A percentile compares a stretch with the other conserved stretches of the same genome.
These are phyloP conservation scores for Penicillium occitanis DNA, from an alignment of 2,329 filamentous ascomycete genomes.

Conservation along the genomic window DNA sequence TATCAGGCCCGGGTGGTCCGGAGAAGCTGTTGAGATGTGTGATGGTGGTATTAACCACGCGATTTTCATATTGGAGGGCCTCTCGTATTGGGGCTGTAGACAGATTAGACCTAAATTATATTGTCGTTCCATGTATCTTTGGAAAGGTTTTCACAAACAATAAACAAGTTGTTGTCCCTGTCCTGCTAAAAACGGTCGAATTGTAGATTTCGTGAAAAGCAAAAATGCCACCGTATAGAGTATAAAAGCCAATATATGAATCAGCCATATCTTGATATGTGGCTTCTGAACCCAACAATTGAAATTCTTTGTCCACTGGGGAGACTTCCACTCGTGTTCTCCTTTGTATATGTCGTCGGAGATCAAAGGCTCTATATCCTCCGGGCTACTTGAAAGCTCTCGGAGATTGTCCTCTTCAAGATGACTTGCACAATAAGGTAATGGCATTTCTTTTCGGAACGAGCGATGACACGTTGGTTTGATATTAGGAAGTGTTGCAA, in stretches of 20 bases:
- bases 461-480: background rate
- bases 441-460: background rate
- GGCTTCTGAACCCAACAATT: background rate
- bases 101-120: background rate
- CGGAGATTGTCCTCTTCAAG: background rate
- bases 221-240: background rate
- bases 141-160: background rate
- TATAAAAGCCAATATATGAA: background rate
- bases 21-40: background rate
- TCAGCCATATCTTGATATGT: background rate
- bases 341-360: background rate
- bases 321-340: background rate
- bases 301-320: background rate
- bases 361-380: background rate
- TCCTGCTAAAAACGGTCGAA: background rate
- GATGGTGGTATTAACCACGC: background rate
- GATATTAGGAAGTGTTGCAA: background rate
- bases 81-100: background rate
- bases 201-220: background rate
- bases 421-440: background rate
- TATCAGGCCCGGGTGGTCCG: background rate
- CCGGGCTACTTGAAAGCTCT: background rate
- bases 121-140: background rate
- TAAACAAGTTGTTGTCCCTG: background rate
- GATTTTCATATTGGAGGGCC: background rate